Conservation (phyloP, 2,329 filamentous ascomycete genomes). For the Neonectria coccinea region DNA sequence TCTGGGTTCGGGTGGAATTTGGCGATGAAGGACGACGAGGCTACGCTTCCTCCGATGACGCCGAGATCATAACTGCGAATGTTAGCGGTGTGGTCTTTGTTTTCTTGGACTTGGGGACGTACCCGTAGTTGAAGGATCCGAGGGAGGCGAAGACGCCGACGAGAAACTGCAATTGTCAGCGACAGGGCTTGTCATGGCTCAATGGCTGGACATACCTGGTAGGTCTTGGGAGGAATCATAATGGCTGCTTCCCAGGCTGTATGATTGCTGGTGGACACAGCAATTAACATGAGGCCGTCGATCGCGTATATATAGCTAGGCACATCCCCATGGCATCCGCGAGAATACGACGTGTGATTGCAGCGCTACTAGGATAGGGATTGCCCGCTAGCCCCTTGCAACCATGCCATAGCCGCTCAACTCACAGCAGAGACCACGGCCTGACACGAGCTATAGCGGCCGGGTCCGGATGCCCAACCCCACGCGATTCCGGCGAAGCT, state of each 20-base stretch:
- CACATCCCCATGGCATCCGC: neutral
- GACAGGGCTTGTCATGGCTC: neutral
- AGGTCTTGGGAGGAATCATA: conserved; percentile 16
- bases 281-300: neutral
- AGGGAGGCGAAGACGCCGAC: conserved; percentile 22
- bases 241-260: neutral
- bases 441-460: too few relatives aligned
- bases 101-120: neutral
- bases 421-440: neutral
- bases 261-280: neutral
- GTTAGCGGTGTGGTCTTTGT: neutral
- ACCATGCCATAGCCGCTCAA: neutral
- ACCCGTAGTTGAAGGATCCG: conserved; percentile 24
- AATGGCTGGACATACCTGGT: conserved; percentile 10
- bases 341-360: neutral
- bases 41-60: conserved; percentile 20
- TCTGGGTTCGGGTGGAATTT: conserved; percentile 10
- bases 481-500: neutral
- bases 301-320: neutral
- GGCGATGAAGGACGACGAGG: conserved; percentile 3
- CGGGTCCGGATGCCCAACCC: neutral
- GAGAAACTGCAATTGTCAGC: conserved; percentile 10
- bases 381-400: neutral
- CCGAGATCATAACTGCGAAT: conserved; percentile 17
- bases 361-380: neutral